Base-by-base conservation (phyloP, 352 stramenopile species). In the Paralagenidium karlingii region DNA sequence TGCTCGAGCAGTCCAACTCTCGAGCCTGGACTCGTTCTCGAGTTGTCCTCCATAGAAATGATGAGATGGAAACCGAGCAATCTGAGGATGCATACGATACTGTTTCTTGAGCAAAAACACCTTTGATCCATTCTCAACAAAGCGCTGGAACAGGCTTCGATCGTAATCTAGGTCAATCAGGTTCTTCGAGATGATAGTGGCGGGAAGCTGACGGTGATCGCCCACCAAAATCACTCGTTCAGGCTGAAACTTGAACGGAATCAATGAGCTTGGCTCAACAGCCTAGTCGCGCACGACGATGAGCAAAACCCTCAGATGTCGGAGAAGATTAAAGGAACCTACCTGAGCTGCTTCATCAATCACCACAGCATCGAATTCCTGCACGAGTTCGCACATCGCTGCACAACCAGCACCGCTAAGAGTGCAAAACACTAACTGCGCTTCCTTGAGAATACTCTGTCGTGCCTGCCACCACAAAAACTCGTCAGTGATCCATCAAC, bases 381-480 rank as follows among this genome's bases (percentile, higher is more conserved):
- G 43, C 25, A 29, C 27, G 11, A 39, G 31, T 22, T 49, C n/a
- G n/a, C n/a, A n/a, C n/a, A 90, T 83, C 3, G 63, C 62, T 9
- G 78, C 59, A 0, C 73, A 90, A 3, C 76, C 76, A 5, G 76
- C 73, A 10, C 76, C 76, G 40, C 71, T 87, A n/a, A 90, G 60
- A 11, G 76, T 90, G 45, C 76, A 90, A 20, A 90, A 90, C 24
- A 90, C 73, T 38, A 90, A 67, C 53, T 90, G 76, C 5, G 73
- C 76, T 34, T 62, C 78, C 37, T 83, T 57, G 18, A 90, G 55
- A 20, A 90, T 77, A 18, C 58, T 55, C 47, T 87, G 68, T 2
- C 73, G 71, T 5, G 70, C 57, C 34, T 71, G 47, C 19, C 77
- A n/a, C n/a, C n/a, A n/a, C n/a, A n/a, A n/a, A n/a, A n/a, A n/a